Base-by-base conservation (phyloP, 106 monocot genomes). In the Cymbidium sinense region DNA sequence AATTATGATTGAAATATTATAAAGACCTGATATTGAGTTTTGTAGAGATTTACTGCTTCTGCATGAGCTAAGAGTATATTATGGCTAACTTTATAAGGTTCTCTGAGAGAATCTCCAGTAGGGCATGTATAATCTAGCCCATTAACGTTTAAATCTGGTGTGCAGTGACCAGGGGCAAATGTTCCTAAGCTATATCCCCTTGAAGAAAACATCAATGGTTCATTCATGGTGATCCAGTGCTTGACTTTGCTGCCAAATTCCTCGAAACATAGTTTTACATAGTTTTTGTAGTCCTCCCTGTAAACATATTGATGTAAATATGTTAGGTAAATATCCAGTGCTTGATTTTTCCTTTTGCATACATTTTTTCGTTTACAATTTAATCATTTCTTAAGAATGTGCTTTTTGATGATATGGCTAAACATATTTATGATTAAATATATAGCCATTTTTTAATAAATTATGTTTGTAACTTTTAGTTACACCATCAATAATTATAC, bases 191-290 rank as follows among this genome's bases (percentile, higher is more conserved):
- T 50, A 34, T 84, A 84, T 54, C 75, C 78, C n/a, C 27, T 5
- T 5, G 2, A 29, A 31, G 35, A 19, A 33, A 76, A 80, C 5
- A n/a, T 58, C 34, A 21, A 52, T 41, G 83, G 75, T 35, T 84
- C 83, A 76, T 84, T 84, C 18, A 83, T 10, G 9, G 83, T 83
- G 17, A 79, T 70, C 83, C 79, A 83, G 29, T 83, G 43, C 34
- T 83, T 78, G 51, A 83, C 83, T 67, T 74, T 78, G 18, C 75
- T 65, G 33, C 83, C 83, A 64, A 83, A 83, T 34, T 64, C 74
- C 28, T 73, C 47, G 75, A 67, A 83, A 28, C 78, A 79, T 75
- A 83, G 35, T 23, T 75, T 65, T 31, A 41, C 31, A 50, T 65
- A 83, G 4, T 79, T 47, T n/a, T n/a, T n/a, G n/a, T n/a, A n/a